Evolutionary conservation across 345 rosid species (phyloP), one percentile per base, ranked within the genome.

Genomic region (Pugionium cornutum): DNA sequence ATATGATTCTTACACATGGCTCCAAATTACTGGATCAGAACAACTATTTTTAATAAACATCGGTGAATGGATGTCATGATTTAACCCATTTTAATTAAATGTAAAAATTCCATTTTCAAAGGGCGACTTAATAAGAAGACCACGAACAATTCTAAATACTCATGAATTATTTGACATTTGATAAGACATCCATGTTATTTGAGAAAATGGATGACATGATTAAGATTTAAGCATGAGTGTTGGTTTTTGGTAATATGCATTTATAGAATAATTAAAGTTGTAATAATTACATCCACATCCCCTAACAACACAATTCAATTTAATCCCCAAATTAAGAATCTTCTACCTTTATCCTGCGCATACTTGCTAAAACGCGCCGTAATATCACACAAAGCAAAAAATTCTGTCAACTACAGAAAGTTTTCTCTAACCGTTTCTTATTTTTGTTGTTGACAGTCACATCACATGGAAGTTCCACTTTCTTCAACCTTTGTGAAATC

Each of bases 151-250:
- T 55, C 63, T 46, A 44, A 35, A 55, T 18, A 6, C 3, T 33
- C 28, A 43, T 26, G 44, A 45, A 11, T 29, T n/a, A 67, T 11
- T 54, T 18, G 44, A 53, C 40, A 29, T n/a, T 49, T 49, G 34
- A 26, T 53, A 18, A 33, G 6, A 59, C 4, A 40, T 35, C 11
- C 44, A 53, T 33, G 9, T 7, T 48, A 8, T 31, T 1, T 5
- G 3, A 56, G 35, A 33, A 68, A 45, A 52, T 70, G 75, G 68
- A 45, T 62, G 49, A 7, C 68, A 70, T 69, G 74, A 69, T 69
- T 69, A 69, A 9, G 25, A 46, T 42, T 4, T 53, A 59, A 59
- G 49, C 60, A 59, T 59, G 66, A 58, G 45, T 50, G 31, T 50
- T 37, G 42, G 26, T 41, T 31, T 34, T 43, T 9, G 26, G 63